Conservation (phyloP, 2,329 filamentous ascomycete species). For the Cordyceps tenuipes region DNA sequence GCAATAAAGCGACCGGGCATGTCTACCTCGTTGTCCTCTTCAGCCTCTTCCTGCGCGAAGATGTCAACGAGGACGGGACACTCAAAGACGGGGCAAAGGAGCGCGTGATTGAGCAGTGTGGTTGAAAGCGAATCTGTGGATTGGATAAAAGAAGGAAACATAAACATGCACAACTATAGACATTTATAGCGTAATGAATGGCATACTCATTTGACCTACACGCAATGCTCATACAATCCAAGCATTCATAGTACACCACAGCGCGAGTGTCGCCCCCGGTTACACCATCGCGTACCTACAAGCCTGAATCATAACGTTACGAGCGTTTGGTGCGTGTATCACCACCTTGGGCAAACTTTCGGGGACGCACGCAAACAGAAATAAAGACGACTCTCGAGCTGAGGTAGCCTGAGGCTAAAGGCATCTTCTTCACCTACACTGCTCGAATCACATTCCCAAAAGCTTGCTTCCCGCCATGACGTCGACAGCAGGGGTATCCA, state of each 20-base stretch:
- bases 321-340: too few relatives aligned
- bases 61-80: conserved; percentile 51
- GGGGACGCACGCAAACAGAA: background rate
- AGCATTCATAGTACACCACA: background rate
- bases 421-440: background rate
- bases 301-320: background rate
- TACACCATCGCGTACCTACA: background rate
- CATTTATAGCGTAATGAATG: background rate
- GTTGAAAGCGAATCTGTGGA: conserved; percentile 24
- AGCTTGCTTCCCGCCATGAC: conserved; percentile 6
- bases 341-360: background rate
- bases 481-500: conserved; percentile 6
- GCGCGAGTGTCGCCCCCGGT: background rate
- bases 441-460: background rate
- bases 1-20: conserved; percentile 64
- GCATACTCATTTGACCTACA: background rate
- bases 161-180: background rate
- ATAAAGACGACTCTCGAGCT: background rate
- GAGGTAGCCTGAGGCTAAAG: background rate
- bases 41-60: conserved; percentile 62
- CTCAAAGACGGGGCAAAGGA: conserved; percentile 36
- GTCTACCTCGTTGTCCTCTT: conserved; percentile 78
- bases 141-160: conserved; percentile 16
- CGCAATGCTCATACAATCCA: too few relatives aligned
- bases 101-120: conserved; percentile 12